Conservation (phyloP, 192 early-diverging fungal genomes). For the Obelidium mucronatum region DNA sequence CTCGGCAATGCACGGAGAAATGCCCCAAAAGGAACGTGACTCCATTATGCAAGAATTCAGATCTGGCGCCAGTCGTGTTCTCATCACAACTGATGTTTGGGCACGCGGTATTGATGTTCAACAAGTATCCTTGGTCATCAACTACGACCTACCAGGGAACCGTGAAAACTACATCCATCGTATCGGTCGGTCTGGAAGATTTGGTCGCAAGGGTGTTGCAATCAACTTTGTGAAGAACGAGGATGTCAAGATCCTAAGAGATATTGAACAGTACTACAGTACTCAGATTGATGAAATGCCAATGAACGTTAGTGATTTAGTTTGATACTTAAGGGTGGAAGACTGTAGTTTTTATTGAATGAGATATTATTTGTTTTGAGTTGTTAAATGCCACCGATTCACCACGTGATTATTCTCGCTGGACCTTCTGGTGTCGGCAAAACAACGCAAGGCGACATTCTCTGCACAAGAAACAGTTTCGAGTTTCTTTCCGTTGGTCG, state of each 20-base stretch:
- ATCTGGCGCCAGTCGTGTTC: slow-evolving; percentile 89
- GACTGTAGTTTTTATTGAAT: too few relatives aligned
- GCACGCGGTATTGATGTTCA: slow-evolving; percentile 99
- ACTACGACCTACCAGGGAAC: slow-evolving; percentile 95
- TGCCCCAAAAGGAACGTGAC: slow-evolving; percentile 98
- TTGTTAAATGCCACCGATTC: too few relatives aligned
- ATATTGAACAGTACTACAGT: slow-evolving; percentile 91
- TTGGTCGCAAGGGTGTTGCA: slow-evolving; percentile 97
- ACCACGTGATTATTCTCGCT: too few relatives aligned
- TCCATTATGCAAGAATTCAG: slow-evolving; percentile 98
- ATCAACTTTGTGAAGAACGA: slow-evolving; percentile 98
- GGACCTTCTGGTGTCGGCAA: too few relatives aligned
- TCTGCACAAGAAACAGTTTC: too few relatives aligned
- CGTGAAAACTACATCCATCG: slow-evolving; percentile 99
- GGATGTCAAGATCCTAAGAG: slow-evolving; percentile 87
- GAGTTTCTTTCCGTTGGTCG: too few relatives aligned
- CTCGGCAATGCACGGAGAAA: slow-evolving; percentile 95
- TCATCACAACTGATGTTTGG: slow-evolving; percentile 99
- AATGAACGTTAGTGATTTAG: slow-evolving; percentile 51
- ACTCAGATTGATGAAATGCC: slow-evolving; percentile 99
- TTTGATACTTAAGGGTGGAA: too few relatives aligned
- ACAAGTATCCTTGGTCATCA: slow-evolving; percentile 97
- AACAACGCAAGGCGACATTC: too few relatives aligned
- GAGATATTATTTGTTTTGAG: too few relatives aligned
- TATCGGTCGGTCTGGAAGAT: slow-evolving; percentile 97